Evolutionary conservation across 345 rosid genomes (phyloP).

Genomic region (Gossypium longicalyx): DNA sequence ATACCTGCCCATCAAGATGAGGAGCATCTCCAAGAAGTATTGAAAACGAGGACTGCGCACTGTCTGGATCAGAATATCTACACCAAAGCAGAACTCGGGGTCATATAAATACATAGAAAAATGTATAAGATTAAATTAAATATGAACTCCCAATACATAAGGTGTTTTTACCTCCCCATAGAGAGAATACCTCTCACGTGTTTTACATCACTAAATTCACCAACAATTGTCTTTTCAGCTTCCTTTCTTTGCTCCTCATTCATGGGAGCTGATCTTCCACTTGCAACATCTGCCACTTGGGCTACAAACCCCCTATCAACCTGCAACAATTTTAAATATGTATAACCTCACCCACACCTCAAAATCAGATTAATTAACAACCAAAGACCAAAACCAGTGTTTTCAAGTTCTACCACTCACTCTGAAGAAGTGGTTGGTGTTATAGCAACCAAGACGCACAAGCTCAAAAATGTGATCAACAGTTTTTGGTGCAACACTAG

Average conservation of each 20-base stretch:
- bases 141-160: background rate
- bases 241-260: constrained; percentile 70
- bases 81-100: background rate
- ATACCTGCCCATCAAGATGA: constrained; percentile 89
- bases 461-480: constrained; percentile 92
- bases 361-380: background rate
- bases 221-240: constrained; percentile 69
- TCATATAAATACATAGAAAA: background rate
- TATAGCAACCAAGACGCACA: constrained; percentile 79
- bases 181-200: constrained; percentile 64
- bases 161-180: constrained; percentile 7
- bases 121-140: background rate
- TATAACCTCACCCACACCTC: background rate
- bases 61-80: constrained; percentile 84
- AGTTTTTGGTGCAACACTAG: constrained; percentile 82
- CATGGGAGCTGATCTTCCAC: constrained; percentile 82
- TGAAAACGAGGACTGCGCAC: constrained; percentile 91
- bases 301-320: constrained; percentile 96
- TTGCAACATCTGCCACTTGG: constrained; percentile 90
- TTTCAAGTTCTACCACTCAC: constrained; percentile 27
- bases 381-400: background rate
- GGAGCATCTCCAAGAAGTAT: constrained; percentile 93
- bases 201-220: constrained; percentile 86
- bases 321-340: constrained; percentile 28
- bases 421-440: constrained; percentile 93